Conservation (phyloP, 2,329 filamentous ascomycete genomes). For the Venturia carpophila region DNA sequence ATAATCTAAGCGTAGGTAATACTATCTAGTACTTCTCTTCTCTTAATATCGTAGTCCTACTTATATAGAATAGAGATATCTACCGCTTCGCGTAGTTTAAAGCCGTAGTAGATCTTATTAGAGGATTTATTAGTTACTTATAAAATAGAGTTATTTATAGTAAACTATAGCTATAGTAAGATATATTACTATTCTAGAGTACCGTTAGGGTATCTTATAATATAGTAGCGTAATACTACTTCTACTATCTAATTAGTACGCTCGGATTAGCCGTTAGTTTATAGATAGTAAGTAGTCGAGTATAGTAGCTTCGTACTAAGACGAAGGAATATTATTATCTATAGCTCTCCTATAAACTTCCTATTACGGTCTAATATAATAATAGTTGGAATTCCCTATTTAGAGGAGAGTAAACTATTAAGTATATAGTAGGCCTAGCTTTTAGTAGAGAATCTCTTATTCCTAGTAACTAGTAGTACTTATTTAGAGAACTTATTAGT, state of each 20-base stretch:
- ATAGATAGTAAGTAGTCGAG: neutral
- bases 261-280: neutral
- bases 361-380: neutral
- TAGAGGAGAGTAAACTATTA: no score
- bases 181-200: neutral
- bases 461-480: neutral
- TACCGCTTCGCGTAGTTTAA: neutral
- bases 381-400: neutral
- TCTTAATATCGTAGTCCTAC: neutral
- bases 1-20: neutral
- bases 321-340: neutral
- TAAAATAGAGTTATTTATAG: neutral
- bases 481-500: neutral
- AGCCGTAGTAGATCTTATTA: neutral
- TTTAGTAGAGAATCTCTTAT: neutral
- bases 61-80: neutral
- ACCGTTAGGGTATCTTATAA: neutral
- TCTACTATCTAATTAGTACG: neutral
- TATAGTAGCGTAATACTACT: neutral
- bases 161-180: neutral
- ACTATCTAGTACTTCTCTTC: neutral
- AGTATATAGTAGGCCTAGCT: neutral
- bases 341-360: neutral
- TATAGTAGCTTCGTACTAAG: neutral
- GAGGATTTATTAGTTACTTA: neutral